Base-by-base conservation (phyloP, 1,284 basidiomycete genomes). In the Sporisorium sorghi region DNA sequence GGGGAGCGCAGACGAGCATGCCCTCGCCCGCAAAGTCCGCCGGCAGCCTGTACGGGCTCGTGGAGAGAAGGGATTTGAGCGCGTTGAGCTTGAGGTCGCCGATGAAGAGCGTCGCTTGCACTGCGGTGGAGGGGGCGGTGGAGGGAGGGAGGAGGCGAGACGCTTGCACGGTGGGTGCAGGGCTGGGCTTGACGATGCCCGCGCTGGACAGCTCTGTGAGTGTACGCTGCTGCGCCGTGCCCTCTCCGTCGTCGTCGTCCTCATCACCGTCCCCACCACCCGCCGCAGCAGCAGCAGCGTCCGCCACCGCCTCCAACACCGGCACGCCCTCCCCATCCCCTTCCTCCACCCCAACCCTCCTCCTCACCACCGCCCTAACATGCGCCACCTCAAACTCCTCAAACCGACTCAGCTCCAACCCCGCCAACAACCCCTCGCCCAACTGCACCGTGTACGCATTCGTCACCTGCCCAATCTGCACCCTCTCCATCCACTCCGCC, bases 381-480 rank as follows among this genome's bases (percentile, higher is more conserved):
- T 67, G 66, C 7, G 58, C 62, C 14, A 74, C 62, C 39, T 74
- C 72, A 52, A 70, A 74, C 26, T 74, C 96, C 81, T 99, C 97
- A 82, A 97, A 97, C 92, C 96, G 73, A 12, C 94, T 95, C 90
- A 97, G 92, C 83, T 91, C 91, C 66, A 98, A 86, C 2, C 90
- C 89, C 3, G 88, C 88, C 72, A 97, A 86, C 66, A 97, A 86
- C 76, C 92, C 90, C 72, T 99, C 97, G 65, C 93, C 94, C 48
- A 99, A 89, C 11, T 93, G 92, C 70, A 99, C 91, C 1, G 94
- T 94, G 86, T 94, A 99, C 81, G 90, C 93, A 80, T 92, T 93
- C 14, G 93, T 96, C 77, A 97, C 93, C 85, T 98, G 94, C 43
- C 97, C 97, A 72, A 99, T 94, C 80, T 91, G 90, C 39, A 97